Evolutionary conservation across 2,329 filamentous ascomycete species (phyloP).

Genomic region (Pseudocercospora ulei): DNA sequence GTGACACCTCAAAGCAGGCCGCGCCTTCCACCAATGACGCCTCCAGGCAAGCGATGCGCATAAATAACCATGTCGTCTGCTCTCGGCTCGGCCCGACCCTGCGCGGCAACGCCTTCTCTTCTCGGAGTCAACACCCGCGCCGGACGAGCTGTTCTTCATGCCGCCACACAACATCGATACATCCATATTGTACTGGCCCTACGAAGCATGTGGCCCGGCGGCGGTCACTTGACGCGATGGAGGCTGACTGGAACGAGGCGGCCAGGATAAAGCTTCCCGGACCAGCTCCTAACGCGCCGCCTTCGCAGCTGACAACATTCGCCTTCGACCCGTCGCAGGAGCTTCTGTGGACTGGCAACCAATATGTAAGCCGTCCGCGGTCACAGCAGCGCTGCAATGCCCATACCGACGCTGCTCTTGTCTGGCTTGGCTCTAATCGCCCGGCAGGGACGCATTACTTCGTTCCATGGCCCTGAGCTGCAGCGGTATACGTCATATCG

Average conservation of each 20-base stretch:
- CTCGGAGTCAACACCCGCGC: no score
- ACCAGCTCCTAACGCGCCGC: conserved; percentile 58
- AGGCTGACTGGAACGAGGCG: conserved; percentile 53
- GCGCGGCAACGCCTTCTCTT: no score
- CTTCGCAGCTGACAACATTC: conserved; percentile 65
- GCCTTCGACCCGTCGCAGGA: conserved; percentile 85
- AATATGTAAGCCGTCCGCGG: conserved; percentile 54
- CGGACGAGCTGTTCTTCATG: neutral
- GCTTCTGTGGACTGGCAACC: conserved; percentile 85
- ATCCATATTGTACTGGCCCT: neutral
- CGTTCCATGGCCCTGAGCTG: conserved; percentile 76
- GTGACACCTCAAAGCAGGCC: no score
- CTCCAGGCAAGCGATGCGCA: no score
- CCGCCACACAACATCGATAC: neutral
- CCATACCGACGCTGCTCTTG: conserved; percentile 1
- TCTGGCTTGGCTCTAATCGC: conserved; percentile 9
- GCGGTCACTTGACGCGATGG: conserved; percentile 34
- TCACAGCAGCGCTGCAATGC: conserved; percentile 2
- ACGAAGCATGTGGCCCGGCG: conserved; percentile 2
- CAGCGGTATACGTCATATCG: conserved; percentile 85
- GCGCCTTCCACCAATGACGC: no score
- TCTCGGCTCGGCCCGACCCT: no score
- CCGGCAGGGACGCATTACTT: conserved; percentile 69
- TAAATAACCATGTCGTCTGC: no score
- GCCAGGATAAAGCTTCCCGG: conserved; percentile 72